Base-by-base conservation (phyloP, 805 yeast genomes). In the Ogataea henricii region DNA sequence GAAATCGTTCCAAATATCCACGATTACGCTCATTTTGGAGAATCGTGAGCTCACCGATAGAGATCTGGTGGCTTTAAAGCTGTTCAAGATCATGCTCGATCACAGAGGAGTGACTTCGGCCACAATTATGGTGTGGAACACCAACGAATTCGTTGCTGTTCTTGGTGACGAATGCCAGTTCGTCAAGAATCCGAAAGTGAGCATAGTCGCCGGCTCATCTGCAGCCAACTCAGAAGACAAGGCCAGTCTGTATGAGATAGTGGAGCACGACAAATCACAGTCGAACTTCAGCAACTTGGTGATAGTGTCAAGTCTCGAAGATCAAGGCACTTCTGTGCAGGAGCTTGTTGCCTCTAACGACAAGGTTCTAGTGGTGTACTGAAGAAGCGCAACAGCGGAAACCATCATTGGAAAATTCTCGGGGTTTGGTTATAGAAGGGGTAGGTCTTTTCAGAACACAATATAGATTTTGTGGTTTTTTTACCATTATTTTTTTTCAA, bases 321-420 rank as follows among this genome's bases (percentile, higher is more conserved):
- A 46, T 5, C 43, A 49, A 21, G 49, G 32, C 10, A 22, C 38
- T 3, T 42, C 60, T 16, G 53, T 57, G 13, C 36, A 53, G 23
- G 46, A 51, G 17, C 45, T 63, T 27, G 54, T 60, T 14, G 48
- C 34, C 1, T 32, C 43, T 27, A 56, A 63, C 30, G 56, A 58
- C 40, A 64, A 64, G 48, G 53, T 64, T 17, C 27, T 64, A 38
- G 47, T 62, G 22, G 52, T 64, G 13, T 55, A 53, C 40, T 62
- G 44, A 48, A n/a, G n/a, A n/a, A n/a, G 34, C 25, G 13, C 30
- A 16, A n/a, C n/a, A n/a, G n/a, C n/a, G n/a, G n/a, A n/a, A n/a
- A n/a, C n/a, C n/a, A n/a, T n/a, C n/a, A n/a, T n/a, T n/a, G n/a
- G n/a, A n/a, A n/a, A n/a, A n/a, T n/a, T n/a, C n/a, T 21, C 16